phyloP scores from a whole-genome alignment of 805 yeast genomes.

The Cyberlindnera japonica region DNA sequence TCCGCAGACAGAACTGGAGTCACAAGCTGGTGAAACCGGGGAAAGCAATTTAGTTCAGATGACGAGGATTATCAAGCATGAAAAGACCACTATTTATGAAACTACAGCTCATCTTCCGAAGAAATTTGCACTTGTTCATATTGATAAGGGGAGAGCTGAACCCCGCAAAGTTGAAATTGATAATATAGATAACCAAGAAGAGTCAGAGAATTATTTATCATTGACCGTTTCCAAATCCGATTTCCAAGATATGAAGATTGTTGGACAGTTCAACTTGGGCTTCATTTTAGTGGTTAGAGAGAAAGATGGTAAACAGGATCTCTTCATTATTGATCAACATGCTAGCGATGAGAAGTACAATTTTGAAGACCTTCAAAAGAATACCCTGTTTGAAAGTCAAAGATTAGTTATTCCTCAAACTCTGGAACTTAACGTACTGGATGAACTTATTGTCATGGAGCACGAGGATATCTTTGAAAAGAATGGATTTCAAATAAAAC shows the following conservation, averaged over 20 bases:
- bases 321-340: slow-evolving; percentile 93
- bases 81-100: slow-evolving; percentile 11
- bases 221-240: slow-evolving; percentile 67
- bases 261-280: slow-evolving; percentile 96
- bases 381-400: slow-evolving; percentile 61
- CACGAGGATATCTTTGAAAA: slow-evolving; percentile 51
- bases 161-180: slow-evolving; percentile 23
- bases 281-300: slow-evolving; percentile 71
- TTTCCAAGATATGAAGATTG: slow-evolving; percentile 67
- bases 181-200: slow-evolving; percentile 42
- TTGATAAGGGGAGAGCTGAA: neutral
- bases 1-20: slow-evolving; percentile 3
- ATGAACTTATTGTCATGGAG: slow-evolving; percentile 68
- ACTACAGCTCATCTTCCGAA: slow-evolving; percentile 6
- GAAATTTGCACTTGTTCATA: slow-evolving; percentile 1
- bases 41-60: slow-evolving; percentile 6
- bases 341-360: slow-evolving; percentile 96
- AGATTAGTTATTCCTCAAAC: slow-evolving; percentile 56
- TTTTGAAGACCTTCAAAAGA: slow-evolving; percentile 65
- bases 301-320: slow-evolving; percentile 48
- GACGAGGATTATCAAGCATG: slow-evolving; percentile 17
- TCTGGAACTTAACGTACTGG: slow-evolving; percentile 70
- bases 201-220: slow-evolving; percentile 56
- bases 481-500: slow-evolving; percentile 71
- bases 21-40: neutral